These are phyloP conservation scores for Neoascochyta sp. DNA, from an alignment of 2,329 filamentous ascomycete genomes.

Conservation along the genomic window DNA sequence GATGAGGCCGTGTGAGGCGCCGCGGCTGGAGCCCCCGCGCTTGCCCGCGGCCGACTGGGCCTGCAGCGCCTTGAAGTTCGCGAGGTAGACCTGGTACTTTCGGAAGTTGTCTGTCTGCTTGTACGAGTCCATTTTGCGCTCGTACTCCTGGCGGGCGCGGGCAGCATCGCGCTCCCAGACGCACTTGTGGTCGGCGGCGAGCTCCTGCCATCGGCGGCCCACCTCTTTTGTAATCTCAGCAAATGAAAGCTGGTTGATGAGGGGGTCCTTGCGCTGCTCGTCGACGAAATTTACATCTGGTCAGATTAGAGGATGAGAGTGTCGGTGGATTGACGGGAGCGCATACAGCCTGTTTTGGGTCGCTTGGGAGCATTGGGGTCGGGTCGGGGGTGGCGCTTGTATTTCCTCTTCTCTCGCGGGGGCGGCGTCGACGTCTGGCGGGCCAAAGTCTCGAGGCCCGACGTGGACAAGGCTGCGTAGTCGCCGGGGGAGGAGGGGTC, in stretches of 20 bases:
- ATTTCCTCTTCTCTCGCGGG: slow-evolving; percentile 35
- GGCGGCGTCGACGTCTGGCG: slow-evolving; percentile 21
- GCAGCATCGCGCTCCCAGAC: slow-evolving; percentile 39
- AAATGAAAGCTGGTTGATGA: slow-evolving; percentile 36
- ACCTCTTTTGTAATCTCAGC: slow-evolving; percentile 40
- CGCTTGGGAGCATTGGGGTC: slow-evolving; percentile 40
- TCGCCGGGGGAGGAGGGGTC: slow-evolving; percentile 15
- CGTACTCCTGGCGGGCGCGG: slow-evolving; percentile 38
- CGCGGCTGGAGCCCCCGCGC: slow-evolving; percentile 19
- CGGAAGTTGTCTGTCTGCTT: slow-evolving; percentile 38
- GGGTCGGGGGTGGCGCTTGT: slow-evolving; percentile 37
- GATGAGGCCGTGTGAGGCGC: slow-evolving; percentile 21
- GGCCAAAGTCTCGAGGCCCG: slow-evolving; percentile 26
- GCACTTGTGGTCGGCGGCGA: slow-evolving; percentile 36
- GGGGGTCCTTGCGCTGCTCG: slow-evolving; percentile 35
- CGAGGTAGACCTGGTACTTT: slow-evolving; percentile 36
- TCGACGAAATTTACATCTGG: slow-evolving; percentile 43
- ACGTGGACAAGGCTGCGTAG: slow-evolving; percentile 26
- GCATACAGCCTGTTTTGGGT: slow-evolving; percentile 40
- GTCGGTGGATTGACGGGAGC: neutral
- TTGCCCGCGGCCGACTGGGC: slow-evolving; percentile 13
- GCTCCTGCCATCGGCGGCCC: slow-evolving; percentile 37
- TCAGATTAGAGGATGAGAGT: neutral
- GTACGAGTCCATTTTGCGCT: slow-evolving; percentile 40
- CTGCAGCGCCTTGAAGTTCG: slow-evolving; percentile 34